Base-by-base conservation (phyloP, 805 yeast species). In the Blastobotrys terrestris region DNA sequence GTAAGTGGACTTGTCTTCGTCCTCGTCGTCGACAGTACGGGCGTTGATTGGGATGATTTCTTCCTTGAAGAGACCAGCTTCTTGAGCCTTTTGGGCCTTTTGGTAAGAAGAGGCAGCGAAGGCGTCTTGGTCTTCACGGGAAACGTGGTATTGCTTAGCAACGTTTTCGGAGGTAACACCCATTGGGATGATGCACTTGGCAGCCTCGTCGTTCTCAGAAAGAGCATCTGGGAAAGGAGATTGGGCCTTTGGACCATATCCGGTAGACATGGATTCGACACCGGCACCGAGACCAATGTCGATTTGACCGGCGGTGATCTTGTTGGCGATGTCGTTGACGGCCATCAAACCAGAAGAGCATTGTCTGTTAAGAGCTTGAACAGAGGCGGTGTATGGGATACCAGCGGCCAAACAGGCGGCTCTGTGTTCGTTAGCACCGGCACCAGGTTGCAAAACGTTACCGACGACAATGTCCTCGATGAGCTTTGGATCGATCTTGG, bases 281-380 rank as follows among this genome's bases (percentile, higher is more conserved):
- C 98, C 98, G 46, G 84, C 84, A 19, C 94, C 98, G 51, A 92
- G 74, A 53, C 98, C 98, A 63, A 92, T 77, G 59, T 83, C 87
- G 63, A 92, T 90, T 76, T 91, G 96, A 43, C 97, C 97, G 54
- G 80, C 72, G 61, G 76, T 75, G 66, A 92, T 91, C 73, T 87
- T 88, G 73, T 85, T 87, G 60, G 97, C 96, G 61, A 92, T 80
- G 66, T 87, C 94, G 64, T 87, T 84, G 39, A 91, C 81, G 13
- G 96, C 95, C 79, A 90, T 87, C 63, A 92, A 76, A 22, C 97
- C 97, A 2, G 96, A 87, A 5, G 97, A 88, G 70, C 98, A 92
- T 69, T 91, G 97, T 72, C 98, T 83, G 76, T 92, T 92, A 58
- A 92, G 66, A 14, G 96, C 90, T 63, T 81, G 72, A 61, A 91